These are phyloP conservation scores for Helichrysum umbraculigerum DNA, from an alignment of 129 eudicot species.

Conservation along the genomic window DNA sequence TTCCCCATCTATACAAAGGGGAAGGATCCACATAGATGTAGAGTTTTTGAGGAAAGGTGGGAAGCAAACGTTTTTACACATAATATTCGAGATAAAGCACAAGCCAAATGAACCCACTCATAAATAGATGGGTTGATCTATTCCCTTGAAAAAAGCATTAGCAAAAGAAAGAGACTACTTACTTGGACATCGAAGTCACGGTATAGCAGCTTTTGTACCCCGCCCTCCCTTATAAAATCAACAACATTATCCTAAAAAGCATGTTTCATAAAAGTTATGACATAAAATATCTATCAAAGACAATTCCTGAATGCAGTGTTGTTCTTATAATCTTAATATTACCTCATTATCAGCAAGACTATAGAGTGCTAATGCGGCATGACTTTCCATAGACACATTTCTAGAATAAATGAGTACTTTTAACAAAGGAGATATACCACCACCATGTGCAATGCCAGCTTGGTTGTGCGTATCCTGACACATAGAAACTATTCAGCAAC, in stretches of 20 bases:
- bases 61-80: too few relatives aligned
- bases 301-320: constrained; percentile 56
- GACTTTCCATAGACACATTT: constrained; percentile 32
- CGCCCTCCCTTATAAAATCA: constrained; percentile 59
- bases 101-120: too few relatives aligned
- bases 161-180: constrained; percentile 14
- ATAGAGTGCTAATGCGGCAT: too few relatives aligned
- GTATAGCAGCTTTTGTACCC: constrained; percentile 57
- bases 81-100: too few relatives aligned
- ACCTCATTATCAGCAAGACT: too few relatives aligned
- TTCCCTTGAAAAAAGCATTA: neutral
- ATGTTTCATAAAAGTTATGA: neutral
- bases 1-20: too few relatives aligned
- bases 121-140: too few relatives aligned
- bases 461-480: constrained; percentile 68
- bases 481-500: too few relatives aligned
- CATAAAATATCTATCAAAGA: too few relatives aligned
- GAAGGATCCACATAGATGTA: neutral
- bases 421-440: constrained; percentile 60
- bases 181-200: too few relatives aligned
- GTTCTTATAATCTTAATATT: neutral
- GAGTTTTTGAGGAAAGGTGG: too few relatives aligned
- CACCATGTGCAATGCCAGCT: constrained; percentile 70
- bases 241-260: constrained; percentile 54
- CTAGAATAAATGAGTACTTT: constrained; percentile 60